These are phyloP conservation scores for Fusarium tuaranense DNA, from an alignment of 2,329 filamentous ascomycete genomes.

Conservation along the genomic window DNA sequence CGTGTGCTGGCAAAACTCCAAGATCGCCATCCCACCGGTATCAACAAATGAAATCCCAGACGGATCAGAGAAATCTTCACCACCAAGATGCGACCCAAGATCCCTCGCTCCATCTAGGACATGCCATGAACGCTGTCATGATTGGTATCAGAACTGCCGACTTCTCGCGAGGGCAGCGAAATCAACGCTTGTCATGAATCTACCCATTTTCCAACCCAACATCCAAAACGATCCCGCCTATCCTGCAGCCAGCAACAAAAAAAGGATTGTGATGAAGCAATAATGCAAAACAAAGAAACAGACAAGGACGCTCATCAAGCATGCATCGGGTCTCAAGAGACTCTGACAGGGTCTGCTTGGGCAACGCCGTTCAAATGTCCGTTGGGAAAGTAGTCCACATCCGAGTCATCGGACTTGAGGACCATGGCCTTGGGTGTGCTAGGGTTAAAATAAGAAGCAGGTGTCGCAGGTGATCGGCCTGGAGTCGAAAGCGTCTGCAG, in stretches of 20 bases:
- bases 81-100: no score
- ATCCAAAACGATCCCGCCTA: neutral
- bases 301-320: neutral
- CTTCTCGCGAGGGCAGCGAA: conserved; percentile 7
- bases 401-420: conserved; percentile 6
- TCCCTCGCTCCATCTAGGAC: no score
- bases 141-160: conserved; percentile 9
- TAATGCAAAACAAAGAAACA: no score
- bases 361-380: neutral
- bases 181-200: neutral
- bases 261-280: no score
- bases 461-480: conserved; percentile 33
- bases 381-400: conserved; percentile 9
- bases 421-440: conserved; percentile 47
- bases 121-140: neutral
- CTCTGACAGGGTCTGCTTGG: neutral
- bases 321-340: neutral
- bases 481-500: conserved; percentile 24
- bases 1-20: no score
- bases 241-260: no score
- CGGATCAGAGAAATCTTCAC: no score
- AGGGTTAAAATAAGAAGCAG: conserved; percentile 37
- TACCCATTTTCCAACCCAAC: neutral
- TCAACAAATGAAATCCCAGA: no score
- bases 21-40: no score